Percentiles rank a stretch among this genome's conserved stretches.
Conservation (phyloP, 1,284 basidiomycete genomes). For the Earliella scabrosa region DNA sequence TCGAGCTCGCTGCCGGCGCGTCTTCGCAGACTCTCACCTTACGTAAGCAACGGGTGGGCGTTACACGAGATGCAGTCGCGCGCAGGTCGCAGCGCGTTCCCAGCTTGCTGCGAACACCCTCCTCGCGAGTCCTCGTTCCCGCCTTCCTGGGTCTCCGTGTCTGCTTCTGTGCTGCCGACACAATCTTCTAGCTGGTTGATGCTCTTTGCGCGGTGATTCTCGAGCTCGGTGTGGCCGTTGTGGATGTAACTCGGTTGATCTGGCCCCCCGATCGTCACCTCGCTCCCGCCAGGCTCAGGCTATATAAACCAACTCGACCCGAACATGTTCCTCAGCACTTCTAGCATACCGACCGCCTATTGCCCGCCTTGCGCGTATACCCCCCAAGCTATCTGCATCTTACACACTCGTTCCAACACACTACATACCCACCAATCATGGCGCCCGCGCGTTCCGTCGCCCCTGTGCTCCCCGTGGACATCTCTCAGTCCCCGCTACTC, state of each 20-base stretch:
- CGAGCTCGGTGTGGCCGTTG: too few species aligned
- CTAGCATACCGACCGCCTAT: slow-evolving; percentile 21
- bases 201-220: neutral
- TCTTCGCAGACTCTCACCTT: slow-evolving; percentile 8
- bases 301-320: slow-evolving; percentile 7
- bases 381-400: neutral
- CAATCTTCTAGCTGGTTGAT: slow-evolving; percentile 2
- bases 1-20: slow-evolving; percentile 7
- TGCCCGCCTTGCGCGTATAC: neutral
- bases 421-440: slow-evolving; percentile 4
- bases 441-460: slow-evolving; percentile 13
- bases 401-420: slow-evolving; percentile 9
- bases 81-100: neutral
- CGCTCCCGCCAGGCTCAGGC: too few species aligned
- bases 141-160: neutral
- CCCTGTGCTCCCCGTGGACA: slow-evolving; percentile 30
- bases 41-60: slow-evolving; percentile 22
- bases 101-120: slow-evolving; percentile 9
- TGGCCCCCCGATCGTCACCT: too few species aligned
- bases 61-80: slow-evolving; percentile 1
- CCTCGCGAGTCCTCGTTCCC: neutral
- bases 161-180: neutral
- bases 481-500: slow-evolving; percentile 37
- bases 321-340: slow-evolving; percentile 6
- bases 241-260: too few species aligned